A percentile compares a stretch with the other conserved stretches of the same genome.
These are phyloP conservation scores for Malus fusca DNA, from an alignment of 306 rosid genomes.

Conservation along the genomic window DNA sequence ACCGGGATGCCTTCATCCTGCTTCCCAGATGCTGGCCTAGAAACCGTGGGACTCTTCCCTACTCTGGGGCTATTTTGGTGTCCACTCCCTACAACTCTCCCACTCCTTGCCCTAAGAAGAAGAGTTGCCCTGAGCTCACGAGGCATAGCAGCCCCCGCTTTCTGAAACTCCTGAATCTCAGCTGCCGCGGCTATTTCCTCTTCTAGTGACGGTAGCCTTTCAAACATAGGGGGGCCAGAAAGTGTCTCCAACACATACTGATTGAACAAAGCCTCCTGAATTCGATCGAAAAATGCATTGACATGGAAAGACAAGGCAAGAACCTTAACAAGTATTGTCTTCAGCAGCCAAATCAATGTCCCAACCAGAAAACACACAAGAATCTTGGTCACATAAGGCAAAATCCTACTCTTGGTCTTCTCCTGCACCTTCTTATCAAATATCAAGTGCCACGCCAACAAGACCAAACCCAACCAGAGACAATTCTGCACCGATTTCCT, in stretches of 20 bases:
- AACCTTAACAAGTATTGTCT: constrained; percentile 30
- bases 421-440: constrained; percentile 25
- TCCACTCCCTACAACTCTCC: constrained; percentile 2
- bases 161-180: constrained; percentile 16
- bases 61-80: neutral
- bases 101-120: constrained; percentile 5
- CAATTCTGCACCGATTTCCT: constrained; percentile 34
- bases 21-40: neutral
- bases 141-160: constrained; percentile 13
- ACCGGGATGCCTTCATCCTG: constrained; percentile 26
- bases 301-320: constrained; percentile 36
- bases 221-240: constrained; percentile 19
- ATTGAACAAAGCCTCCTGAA: constrained; percentile 32
- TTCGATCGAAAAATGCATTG: constrained; percentile 25
- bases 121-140: constrained; percentile 17
- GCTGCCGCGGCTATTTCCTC: constrained; percentile 9
- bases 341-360: constrained; percentile 26
- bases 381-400: constrained; percentile 26
- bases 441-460: constrained; percentile 32
- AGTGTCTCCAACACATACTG: constrained; percentile 31
- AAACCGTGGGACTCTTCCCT: constrained; percentile 15
- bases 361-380: constrained; percentile 24
- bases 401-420: constrained; percentile 15
- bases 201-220: neutral
- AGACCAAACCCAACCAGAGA: constrained; percentile 32